These are phyloP conservation scores for Pogostemon cablin DNA, from an alignment of 257 asterid genomes.

Conservation along the genomic window DNA sequence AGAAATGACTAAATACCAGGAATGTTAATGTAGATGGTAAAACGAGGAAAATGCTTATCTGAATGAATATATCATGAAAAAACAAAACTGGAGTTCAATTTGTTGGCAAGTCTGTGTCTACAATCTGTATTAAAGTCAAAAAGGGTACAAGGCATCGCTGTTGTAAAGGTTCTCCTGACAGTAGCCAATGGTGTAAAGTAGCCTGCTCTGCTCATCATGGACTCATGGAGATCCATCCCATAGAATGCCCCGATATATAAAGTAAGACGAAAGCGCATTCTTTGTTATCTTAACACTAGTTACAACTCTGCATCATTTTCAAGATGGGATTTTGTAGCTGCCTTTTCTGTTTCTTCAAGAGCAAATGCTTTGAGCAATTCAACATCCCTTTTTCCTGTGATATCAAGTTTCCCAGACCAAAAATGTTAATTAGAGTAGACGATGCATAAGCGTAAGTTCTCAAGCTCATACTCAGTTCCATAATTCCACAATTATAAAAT, in stretches of 20 bases:
- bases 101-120: conserved; percentile 6
- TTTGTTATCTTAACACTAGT: conserved; percentile 35
- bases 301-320: conserved; percentile 62
- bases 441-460: background rate
- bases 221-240: background rate
- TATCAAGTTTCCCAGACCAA: conserved; percentile 24
- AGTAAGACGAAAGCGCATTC: background rate
- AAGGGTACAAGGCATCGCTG: background rate
- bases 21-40: too few relatives aligned
- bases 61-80: too few relatives aligned
- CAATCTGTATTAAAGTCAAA: conserved; percentile 21
- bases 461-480: background rate
- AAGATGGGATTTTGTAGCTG: conserved; percentile 54
- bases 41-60: too few relatives aligned
- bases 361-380: conserved; percentile 70
- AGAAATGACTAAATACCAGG: too few relatives aligned
- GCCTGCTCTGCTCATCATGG: conserved; percentile 22
- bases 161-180: background rate
- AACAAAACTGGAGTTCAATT: background rate
- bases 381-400: conserved; percentile 63
- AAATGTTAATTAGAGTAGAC: background rate
- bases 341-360: conserved; percentile 73
- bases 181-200: too few relatives aligned
- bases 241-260: conserved; percentile 9
- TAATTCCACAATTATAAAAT: background rate